Evolutionary conservation across 495 filamentous ascomycete genomes (phyloP).

Genomic region (Annulohypoxylon nitens): DNA sequence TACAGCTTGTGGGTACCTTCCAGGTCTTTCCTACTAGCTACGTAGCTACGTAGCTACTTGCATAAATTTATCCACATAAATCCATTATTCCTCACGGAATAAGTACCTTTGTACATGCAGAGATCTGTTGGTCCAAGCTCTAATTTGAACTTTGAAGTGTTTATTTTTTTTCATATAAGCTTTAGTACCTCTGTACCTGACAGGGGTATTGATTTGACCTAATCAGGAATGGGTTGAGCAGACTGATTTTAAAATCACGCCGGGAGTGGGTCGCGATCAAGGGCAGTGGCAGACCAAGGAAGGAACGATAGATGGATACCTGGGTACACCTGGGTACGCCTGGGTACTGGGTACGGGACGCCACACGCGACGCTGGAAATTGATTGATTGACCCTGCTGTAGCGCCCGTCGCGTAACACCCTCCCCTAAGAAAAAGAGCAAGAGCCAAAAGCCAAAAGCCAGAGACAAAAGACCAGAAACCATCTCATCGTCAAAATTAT

Average conservation of each 20-base stretch:
- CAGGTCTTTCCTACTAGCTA: no score
- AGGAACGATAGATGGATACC: background rate
- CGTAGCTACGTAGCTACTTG: background rate
- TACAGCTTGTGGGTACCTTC: background rate
- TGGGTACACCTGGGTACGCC: background rate
- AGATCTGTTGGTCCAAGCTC: constrained; percentile 11
- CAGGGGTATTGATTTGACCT: background rate
- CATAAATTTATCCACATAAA: background rate
- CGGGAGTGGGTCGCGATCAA: background rate
- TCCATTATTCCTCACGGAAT: background rate
- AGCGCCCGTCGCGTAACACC: constrained; percentile 46
- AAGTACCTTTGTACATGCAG: background rate
- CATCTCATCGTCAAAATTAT: constrained; percentile 39
- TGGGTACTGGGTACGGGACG: constrained; percentile 14
- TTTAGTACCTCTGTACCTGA: constrained; percentile 1
- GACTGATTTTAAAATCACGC: background rate
- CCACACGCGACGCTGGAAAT: constrained; percentile 45
- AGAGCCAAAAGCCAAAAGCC: background rate
- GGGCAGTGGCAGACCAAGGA: background rate
- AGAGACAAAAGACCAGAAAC: background rate
- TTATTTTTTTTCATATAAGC: background rate
- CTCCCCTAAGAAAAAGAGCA: constrained; percentile 37
- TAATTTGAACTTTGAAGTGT: background rate
- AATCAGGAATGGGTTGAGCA: background rate
- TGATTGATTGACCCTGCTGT: constrained; percentile 41